A percentile compares a stretch with the other conserved stretches of the same genome.
Conservation (phyloP, 345 rosid species). For the Melaleuca quinquenervia region DNA sequence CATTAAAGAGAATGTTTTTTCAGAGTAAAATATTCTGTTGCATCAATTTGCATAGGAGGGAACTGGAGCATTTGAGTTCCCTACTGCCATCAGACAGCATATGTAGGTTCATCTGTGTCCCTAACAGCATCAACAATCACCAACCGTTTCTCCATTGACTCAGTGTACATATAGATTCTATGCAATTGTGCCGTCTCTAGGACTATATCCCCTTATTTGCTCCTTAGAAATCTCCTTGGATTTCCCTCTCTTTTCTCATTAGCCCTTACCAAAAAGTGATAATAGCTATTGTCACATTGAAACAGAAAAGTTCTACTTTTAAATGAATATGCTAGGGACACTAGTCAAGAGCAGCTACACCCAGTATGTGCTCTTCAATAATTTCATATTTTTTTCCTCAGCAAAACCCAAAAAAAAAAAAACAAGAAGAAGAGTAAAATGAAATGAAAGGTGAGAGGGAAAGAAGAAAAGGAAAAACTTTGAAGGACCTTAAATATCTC, state of each 20-base stretch:
- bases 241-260: neutral
- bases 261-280: neutral
- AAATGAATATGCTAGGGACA: neutral
- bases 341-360: neutral
- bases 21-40: neutral
- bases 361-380: neutral
- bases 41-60: neutral
- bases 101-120: neutral
- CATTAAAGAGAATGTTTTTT: neutral
- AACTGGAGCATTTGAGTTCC: neutral
- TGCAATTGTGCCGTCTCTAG: neutral
- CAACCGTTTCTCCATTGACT: neutral
- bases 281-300: neutral
- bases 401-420: neutral
- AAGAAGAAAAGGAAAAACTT: neutral
- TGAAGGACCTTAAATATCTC: neutral
- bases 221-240: neutral
- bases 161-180: neutral
- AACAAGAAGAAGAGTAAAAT: neutral
- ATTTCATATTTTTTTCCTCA: neutral
- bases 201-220: neutral
- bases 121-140: neutral
- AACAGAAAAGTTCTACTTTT: neutral
- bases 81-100: neutral
- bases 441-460: neutral